A percentile compares a stretch with the other conserved stretches of the same genome.
Conservation (phyloP, 2,329 filamentous ascomycete species). For the Aspergillus luchuensis region DNA sequence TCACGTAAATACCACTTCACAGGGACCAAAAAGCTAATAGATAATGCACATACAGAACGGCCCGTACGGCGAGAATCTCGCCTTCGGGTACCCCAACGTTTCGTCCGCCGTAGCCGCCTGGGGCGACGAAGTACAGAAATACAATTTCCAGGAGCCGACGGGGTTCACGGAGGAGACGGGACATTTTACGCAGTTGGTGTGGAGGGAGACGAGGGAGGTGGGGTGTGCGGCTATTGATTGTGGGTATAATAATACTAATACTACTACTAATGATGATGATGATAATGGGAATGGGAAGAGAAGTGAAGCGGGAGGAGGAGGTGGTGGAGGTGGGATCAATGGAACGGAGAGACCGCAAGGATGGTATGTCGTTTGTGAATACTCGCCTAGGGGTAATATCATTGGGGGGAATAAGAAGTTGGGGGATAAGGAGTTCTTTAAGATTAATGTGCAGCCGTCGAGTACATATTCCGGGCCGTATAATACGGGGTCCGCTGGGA, state of each 20-base stretch:
- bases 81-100: slow-evolving; percentile 64
- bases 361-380: slow-evolving; percentile 71
- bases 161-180: slow-evolving; percentile 64
- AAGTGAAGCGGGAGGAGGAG: slow-evolving; percentile 25
- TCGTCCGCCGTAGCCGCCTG: slow-evolving; percentile 64
- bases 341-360: slow-evolving; percentile 41
- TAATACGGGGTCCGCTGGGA: slow-evolving; percentile 12
- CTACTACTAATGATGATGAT: too few species aligned
- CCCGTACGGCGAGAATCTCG: slow-evolving; percentile 74
- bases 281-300: slow-evolving; percentile 13
- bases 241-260: slow-evolving; percentile 26
- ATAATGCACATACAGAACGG: slow-evolving; percentile 48
- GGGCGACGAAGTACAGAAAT: slow-evolving; percentile 62
- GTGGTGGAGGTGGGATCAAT: too few species aligned
- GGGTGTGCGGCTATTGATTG: slow-evolving; percentile 57
- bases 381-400: slow-evolving; percentile 68
- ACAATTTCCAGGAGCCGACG: slow-evolving; percentile 58
- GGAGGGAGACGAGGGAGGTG: slow-evolving; percentile 63
- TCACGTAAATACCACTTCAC: too few species aligned
- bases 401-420: slow-evolving; percentile 29
- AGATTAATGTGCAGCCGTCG: slow-evolving; percentile 32
- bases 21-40: background rate
- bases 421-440: slow-evolving; percentile 32
- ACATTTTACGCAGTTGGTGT: slow-evolving; percentile 74
- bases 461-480: slow-evolving; percentile 23